Conservation (phyloP, 345 rosid genomes). For the Populus simonii region DNA sequence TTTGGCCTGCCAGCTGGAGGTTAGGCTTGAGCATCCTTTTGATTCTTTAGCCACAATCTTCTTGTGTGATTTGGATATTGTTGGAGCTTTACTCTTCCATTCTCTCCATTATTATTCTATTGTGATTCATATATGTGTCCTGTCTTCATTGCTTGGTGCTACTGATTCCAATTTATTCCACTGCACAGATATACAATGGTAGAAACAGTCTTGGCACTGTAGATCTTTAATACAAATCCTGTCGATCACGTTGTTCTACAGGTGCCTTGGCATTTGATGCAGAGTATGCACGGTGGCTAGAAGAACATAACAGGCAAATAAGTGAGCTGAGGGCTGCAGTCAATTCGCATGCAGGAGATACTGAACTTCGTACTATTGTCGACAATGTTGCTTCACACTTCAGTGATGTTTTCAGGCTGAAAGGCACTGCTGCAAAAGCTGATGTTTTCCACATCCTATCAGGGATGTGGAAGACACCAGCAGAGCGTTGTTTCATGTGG, state of each 20-base stretch:
- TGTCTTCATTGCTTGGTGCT: neutral
- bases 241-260: conserved; percentile 23
- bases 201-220: neutral
- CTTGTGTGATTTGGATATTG: neutral
- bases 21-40: neutral
- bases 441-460: conserved; percentile 93
- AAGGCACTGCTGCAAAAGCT: conserved; percentile 77
- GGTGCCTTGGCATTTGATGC: conserved; percentile 92
- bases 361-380: conserved; percentile 76
- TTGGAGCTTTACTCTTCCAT: neutral
- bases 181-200: neutral
- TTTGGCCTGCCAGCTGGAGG: neutral
- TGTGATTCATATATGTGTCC: neutral
- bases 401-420: conserved; percentile 75
- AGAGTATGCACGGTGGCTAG: conserved; percentile 84
- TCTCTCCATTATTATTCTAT: neutral
- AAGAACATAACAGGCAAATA: conserved; percentile 68
- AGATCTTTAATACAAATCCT: neutral
- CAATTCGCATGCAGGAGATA: conserved; percentile 80
- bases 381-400: conserved; percentile 62
- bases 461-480: conserved; percentile 98
- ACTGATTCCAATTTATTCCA: neutral
- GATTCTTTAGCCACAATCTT: neutral
- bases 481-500: conserved; percentile 94
- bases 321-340: conserved; percentile 85